These are phyloP conservation scores for Cryphonectria nitschkei DNA, from an alignment of 2,329 filamentous ascomycete genomes.

Conservation along the genomic window DNA sequence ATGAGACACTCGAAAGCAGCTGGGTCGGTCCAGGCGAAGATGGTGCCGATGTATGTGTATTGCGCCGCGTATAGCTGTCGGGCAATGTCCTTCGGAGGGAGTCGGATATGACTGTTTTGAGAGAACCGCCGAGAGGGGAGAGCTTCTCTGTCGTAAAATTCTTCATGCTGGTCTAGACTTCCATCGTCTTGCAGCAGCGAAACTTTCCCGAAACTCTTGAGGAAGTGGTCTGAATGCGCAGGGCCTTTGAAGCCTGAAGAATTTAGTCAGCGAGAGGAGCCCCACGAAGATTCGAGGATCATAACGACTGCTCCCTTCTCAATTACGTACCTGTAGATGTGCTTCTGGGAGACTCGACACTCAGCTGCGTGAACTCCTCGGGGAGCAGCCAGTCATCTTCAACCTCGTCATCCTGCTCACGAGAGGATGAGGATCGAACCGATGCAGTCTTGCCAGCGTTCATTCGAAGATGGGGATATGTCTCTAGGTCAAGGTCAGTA, in stretches of 20 bases:
- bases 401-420: conserved; percentile 30
- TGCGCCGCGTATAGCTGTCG: conserved; percentile 55
- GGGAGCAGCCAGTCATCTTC: conserved; percentile 40
- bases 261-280: neutral
- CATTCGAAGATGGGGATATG: conserved; percentile 9
- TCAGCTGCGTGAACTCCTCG: conserved; percentile 42
- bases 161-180: conserved; percentile 38
- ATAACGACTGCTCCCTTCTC: neutral
- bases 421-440: neutral
- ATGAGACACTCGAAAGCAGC: conserved; percentile 51
- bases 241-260: conserved; percentile 41
- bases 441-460: neutral
- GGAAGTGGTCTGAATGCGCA: conserved; percentile 44
- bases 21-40: conserved; percentile 57
- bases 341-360: conserved; percentile 34
- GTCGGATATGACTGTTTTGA: conserved; percentile 38
- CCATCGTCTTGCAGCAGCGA: conserved; percentile 41
- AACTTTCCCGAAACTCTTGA: conserved; percentile 41
- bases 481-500: conserved; percentile 3
- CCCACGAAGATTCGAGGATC: neutral
- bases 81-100: conserved; percentile 55
- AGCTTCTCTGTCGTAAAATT: conserved; percentile 41
- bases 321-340: conserved; percentile 22
- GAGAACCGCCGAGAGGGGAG: conserved; percentile 39
- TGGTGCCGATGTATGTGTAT: conserved; percentile 60